Base-by-base conservation (phyloP, 257 asterid species). In the Nicotiana knightiana region DNA sequence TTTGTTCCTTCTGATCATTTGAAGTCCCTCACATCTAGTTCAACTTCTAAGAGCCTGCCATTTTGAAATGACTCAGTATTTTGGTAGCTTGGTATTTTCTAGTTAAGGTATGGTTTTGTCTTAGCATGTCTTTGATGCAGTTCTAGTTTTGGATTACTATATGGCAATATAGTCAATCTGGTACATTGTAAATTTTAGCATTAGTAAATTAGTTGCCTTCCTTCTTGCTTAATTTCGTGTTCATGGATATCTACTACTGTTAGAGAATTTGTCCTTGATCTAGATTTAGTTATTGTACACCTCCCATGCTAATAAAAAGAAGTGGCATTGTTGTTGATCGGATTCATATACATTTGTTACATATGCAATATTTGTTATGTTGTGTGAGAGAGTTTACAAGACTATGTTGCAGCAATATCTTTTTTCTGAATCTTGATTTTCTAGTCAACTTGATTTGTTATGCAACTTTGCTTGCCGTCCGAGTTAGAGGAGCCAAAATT, bases 41-140 rank as follows among this genome's bases (percentile, higher is more conserved):
- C 97, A 0, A 91, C 97, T 5, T 91, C 98, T n/a, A 94, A 94
- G 89, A 94, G 98, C 88, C 85, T 94, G 85, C 98, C 98, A 8
- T 91, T 94, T 88, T 93, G 91, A 88, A 32, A 54, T 12, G 12
- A 59, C 21, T 16, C 8, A 24, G 32, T 67, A 63, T 68, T 15
- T 64, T 64, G 33, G 67, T 61, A 63, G 71, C 12, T 58, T 71
- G 24, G 10, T 8, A 48, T 46, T 73, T 46, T 48, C 62, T 73
- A 13, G 48, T 21, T 24, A 13, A 18, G 71, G 55, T 81, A 67
- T 35, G 67, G 78, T 68, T 55, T 80, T 80, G 83, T 80, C 76
- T 64, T 17, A 4, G 62, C 26, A 3, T 16, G 48, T 30, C 53
- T 54, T 1, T 9, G 30, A n/a, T 24, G 67, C 67, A 37, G 57